phyloP scores from a whole-genome alignment of 1,139 yeast species.

The Yamadazyma diospyri region DNA sequence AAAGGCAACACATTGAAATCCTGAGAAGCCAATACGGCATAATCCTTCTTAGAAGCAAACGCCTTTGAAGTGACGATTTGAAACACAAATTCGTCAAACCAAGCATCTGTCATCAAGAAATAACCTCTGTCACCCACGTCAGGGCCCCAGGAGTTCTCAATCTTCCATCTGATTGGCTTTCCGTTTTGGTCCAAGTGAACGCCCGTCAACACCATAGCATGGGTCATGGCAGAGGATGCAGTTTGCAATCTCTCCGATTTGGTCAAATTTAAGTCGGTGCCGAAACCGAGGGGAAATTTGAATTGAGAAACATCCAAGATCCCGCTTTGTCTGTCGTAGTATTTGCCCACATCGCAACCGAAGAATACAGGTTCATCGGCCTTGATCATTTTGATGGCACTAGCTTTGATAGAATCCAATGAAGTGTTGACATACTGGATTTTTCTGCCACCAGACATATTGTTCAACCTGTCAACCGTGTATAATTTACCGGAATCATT shows the following conservation, averaged over 20 bases:
- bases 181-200: constrained; percentile 50
- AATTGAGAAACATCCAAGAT: constrained; percentile 67
- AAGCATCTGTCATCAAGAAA: constrained; percentile 77
- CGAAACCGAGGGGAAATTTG: constrained; percentile 65
- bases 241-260: constrained; percentile 55
- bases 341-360: constrained; percentile 84
- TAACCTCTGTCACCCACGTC: constrained; percentile 72
- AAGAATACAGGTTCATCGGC: constrained; percentile 76
- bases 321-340: constrained; percentile 56
- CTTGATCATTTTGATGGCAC: constrained; percentile 65
- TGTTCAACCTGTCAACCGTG: constrained; percentile 70
- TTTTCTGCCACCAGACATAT: constrained; percentile 62
- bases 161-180: constrained; percentile 71
- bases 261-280: constrained; percentile 42
- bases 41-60: constrained; percentile 42
- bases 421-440: constrained; percentile 69
- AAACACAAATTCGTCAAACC: constrained; percentile 79
- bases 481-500: constrained; percentile 59
- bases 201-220: constrained; percentile 79
- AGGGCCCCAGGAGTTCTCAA: constrained; percentile 86
- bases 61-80: constrained; percentile 70
- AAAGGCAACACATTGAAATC: constrained; percentile 62
- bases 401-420: constrained; percentile 51
- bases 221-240: constrained; percentile 70
- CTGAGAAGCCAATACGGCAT: constrained; percentile 47